Percentiles rank a stretch among this genome's conserved stretches.
phyloP scores from a whole-genome alignment of 768 basidiomycete species.

The Lentinula sp. region DNA sequence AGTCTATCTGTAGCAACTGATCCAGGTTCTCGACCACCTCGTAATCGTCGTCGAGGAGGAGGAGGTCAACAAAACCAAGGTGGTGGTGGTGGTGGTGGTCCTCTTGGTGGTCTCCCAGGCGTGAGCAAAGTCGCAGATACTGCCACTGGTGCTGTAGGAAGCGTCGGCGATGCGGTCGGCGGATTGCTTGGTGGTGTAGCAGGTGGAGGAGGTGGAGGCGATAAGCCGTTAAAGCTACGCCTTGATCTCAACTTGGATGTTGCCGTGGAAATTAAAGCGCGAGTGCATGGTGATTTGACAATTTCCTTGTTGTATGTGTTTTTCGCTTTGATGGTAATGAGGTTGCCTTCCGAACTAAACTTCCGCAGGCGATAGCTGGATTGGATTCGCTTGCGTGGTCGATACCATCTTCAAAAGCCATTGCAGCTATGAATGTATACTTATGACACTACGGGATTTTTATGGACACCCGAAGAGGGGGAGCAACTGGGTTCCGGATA shows the following conservation, averaged over 20 bases:
- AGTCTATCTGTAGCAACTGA: conserved; percentile 1
- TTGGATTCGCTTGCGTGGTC: too few species aligned
- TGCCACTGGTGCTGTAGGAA: conserved; percentile 2
- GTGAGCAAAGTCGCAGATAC: conserved; percentile 7
- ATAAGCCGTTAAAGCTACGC: conserved; percentile 7
- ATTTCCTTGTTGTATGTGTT: conserved; percentile 12
- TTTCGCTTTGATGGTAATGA: too few species aligned
- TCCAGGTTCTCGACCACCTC: not conserved
- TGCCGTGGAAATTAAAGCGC: conserved; percentile 11
- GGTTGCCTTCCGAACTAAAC: too few species aligned
- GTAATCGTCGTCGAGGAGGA: conserved; percentile 5
- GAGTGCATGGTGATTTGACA: conserved; percentile 12
- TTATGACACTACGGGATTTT: too few species aligned
- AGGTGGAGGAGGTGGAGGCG: conserved; percentile 7
- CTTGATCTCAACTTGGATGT: conserved; percentile 12
- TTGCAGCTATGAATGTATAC: too few species aligned
- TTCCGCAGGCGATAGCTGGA: too few species aligned
- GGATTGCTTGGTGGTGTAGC: not conserved
- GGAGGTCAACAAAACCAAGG: not conserved
- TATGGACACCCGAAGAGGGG: too few species aligned
- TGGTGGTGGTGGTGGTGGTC: not conserved
- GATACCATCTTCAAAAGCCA: too few species aligned
- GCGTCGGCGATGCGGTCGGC: not conserved
- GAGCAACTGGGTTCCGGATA: too few species aligned
- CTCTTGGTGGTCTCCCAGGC: not conserved